phyloP scores from a whole-genome alignment of 164 flowering plant genomes.

The Vitis amurensis region DNA sequence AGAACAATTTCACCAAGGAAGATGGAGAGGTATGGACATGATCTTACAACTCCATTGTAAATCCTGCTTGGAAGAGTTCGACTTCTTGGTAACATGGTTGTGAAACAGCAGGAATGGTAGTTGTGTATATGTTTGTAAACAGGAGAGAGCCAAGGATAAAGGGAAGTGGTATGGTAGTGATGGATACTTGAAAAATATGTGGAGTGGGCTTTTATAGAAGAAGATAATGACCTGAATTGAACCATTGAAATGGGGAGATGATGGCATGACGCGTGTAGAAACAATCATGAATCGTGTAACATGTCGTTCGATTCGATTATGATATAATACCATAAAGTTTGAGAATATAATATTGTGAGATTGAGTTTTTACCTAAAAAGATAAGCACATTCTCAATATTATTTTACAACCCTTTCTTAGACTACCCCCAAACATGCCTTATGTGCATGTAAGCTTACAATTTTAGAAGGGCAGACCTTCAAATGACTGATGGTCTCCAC shows the following conservation, averaged over 20 bases:
- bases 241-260: neutral
- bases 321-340: neutral
- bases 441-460: too few relatives aligned
- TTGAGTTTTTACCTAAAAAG: neutral
- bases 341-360: too few relatives aligned
- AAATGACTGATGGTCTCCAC: too few relatives aligned
- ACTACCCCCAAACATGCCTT: too few relatives aligned
- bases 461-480: too few relatives aligned
- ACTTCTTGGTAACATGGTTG: constrained; percentile 29
- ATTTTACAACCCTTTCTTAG: too few relatives aligned
- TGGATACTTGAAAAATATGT: neutral
- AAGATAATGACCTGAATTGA: constrained; percentile 2
- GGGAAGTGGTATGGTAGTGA: constrained; percentile 2
- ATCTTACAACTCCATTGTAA: constrained; percentile 38
- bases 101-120: neutral
- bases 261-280: neutral
- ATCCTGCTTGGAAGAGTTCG: constrained; percentile 57
- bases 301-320: neutral
- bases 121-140: neutral
- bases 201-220: constrained; percentile 9
- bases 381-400: too few relatives aligned
- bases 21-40: neutral
- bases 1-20: neutral
- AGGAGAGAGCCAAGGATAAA: neutral
- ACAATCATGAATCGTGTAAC: neutral